Evolutionary conservation across 2,329 filamentous ascomycete species (phyloP).

Genomic region (Chrysosporium keratinophilum): DNA sequence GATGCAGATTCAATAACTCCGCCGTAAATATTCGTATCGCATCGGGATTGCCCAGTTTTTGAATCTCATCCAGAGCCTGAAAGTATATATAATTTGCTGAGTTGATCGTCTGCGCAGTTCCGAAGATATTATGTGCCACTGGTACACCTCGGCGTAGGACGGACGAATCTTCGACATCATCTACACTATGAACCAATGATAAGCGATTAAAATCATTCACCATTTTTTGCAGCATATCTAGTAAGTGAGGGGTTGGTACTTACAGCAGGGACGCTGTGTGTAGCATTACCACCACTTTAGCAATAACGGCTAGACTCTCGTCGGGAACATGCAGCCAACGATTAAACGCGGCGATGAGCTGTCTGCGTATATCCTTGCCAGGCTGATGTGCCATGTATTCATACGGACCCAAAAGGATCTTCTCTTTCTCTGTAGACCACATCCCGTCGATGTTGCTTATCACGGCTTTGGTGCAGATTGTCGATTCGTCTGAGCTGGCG

Average conservation of each 20-base stretch:
- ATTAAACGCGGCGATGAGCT: slow-evolving; percentile 32
- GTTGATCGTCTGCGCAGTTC: slow-evolving; percentile 38
- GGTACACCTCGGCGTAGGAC: slow-evolving; percentile 35
- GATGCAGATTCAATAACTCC: slow-evolving; percentile 31
- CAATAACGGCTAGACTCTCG: slow-evolving; percentile 26
- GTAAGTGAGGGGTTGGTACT: slow-evolving; percentile 18
- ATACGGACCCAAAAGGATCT: slow-evolving; percentile 65
- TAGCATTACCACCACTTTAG: slow-evolving; percentile 28
- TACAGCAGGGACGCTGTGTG: slow-evolving; percentile 34
- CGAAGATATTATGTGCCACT: slow-evolving; percentile 37
- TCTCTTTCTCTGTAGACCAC: slow-evolving; percentile 67
- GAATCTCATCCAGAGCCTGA: slow-evolving; percentile 27
- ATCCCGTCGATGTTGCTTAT: slow-evolving; percentile 16
- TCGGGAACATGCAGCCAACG: slow-evolving; percentile 29
- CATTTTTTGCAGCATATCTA: neutral
- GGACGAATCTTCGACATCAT: slow-evolving; percentile 39
- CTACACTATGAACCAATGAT: slow-evolving; percentile 23
- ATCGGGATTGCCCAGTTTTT: slow-evolving; percentile 23
- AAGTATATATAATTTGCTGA: slow-evolving; percentile 38
- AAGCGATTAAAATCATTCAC: slow-evolving; percentile 1
- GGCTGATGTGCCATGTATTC: slow-evolving; percentile 70
- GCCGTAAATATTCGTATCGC: slow-evolving; percentile 30
- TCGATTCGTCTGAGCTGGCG: neutral
- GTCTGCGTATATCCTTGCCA: slow-evolving; percentile 41
- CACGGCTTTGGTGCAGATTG: slow-evolving; percentile 3